Percentiles rank a stretch among this genome's conserved stretches.
phyloP scores from a whole-genome alignment of 2,329 filamentous ascomycete genomes.

The Trichophyton schoenleinii region DNA sequence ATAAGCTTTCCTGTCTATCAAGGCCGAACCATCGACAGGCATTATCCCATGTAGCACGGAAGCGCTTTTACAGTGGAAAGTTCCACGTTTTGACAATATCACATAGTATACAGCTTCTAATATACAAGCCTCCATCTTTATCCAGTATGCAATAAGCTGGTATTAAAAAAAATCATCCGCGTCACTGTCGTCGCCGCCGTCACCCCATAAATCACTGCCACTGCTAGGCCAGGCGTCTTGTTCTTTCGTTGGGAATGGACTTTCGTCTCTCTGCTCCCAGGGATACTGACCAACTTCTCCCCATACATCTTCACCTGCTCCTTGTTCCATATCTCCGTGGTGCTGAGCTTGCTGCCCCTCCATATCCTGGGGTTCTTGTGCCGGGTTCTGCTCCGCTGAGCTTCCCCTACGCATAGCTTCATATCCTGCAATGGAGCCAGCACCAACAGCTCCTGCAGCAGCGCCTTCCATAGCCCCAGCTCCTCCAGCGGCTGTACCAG shows the following conservation, averaged over 20 bases:
- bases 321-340: slow-evolving; percentile 5
- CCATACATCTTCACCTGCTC: slow-evolving; percentile 22
- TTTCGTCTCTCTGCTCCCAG: slow-evolving; percentile 2
- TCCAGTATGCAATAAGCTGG: not conserved
- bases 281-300: slow-evolving; percentile 17
- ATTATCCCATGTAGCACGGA: too few species aligned
- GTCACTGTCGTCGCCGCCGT: not conserved
- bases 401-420: slow-evolving; percentile 47
- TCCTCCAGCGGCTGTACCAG: slow-evolving; percentile 13
- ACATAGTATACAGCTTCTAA: not conserved
- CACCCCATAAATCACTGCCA: not conserved
- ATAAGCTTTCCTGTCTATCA: not conserved
- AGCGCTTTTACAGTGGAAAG: not conserved
- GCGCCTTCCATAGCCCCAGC: slow-evolving; percentile 15
- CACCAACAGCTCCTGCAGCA: slow-evolving; percentile 39
- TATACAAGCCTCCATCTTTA: not conserved
- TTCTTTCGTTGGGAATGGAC: slow-evolving; percentile 16
- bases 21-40: not conserved
- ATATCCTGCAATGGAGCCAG: slow-evolving; percentile 50
- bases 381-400: slow-evolving; percentile 1
- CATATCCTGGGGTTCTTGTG: slow-evolving; percentile 11
- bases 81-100: not conserved
- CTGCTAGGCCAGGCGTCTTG: slow-evolving; percentile 16
- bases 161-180: not conserved
- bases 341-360: not conserved